These are phyloP conservation scores for Apiotrichum gracile DNA, from an alignment of 1,284 basidiomycete genomes.

Conservation along the genomic window DNA sequence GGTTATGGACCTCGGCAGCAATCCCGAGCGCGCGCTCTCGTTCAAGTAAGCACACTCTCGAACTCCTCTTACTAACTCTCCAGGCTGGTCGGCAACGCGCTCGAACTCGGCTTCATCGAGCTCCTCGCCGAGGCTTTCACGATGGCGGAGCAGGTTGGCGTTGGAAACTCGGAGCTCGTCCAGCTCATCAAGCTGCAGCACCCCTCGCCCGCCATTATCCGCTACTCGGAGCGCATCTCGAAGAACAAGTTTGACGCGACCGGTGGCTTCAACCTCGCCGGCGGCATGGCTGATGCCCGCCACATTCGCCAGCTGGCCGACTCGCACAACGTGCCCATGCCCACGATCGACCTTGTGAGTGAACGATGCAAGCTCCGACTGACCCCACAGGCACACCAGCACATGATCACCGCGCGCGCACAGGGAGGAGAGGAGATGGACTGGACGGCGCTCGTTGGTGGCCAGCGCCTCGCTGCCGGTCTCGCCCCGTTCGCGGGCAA, in stretches of 20 bases:
- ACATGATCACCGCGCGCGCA: slow-evolving; percentile 70
- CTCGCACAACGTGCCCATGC: slow-evolving; percentile 71
- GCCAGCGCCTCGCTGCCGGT: slow-evolving; percentile 46
- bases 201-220: slow-evolving; percentile 25
- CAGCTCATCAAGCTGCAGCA: slow-evolving; percentile 56
- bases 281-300: slow-evolving; percentile 76
- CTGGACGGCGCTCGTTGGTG: slow-evolving; percentile 47
- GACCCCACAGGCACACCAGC: slow-evolving; percentile 54
- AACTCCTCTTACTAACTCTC: neutral
- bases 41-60: slow-evolving; percentile 61
- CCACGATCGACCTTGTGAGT: slow-evolving; percentile 62
- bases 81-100: slow-evolving; percentile 43
- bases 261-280: slow-evolving; percentile 76
- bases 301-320: slow-evolving; percentile 51
- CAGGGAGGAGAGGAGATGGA: slow-evolving; percentile 45
- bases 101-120: slow-evolving; percentile 56
- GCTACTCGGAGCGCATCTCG: slow-evolving; percentile 29
- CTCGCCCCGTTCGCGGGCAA: slow-evolving; percentile 43
- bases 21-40: slow-evolving; percentile 56
- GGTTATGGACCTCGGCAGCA: slow-evolving; percentile 51
- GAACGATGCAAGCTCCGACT: neutral
- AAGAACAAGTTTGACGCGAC: slow-evolving; percentile 65
- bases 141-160: slow-evolving; percentile 75
- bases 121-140: slow-evolving; percentile 75
- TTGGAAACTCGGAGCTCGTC: slow-evolving; percentile 56